Conservation (phyloP, 495 filamentous ascomycete species). For the Hypoxylon fuscum region DNA sequence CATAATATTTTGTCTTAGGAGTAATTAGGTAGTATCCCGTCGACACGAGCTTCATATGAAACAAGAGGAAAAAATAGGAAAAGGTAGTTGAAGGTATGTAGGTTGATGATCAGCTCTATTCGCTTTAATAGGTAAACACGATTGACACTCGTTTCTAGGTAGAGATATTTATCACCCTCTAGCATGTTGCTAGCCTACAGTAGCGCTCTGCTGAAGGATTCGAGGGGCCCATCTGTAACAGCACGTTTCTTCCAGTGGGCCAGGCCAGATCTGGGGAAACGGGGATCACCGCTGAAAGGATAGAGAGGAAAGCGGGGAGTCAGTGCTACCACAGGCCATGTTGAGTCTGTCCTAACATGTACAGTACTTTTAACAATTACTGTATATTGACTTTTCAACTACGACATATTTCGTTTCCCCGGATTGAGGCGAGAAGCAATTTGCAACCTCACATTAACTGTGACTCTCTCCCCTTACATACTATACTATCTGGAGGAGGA, state of each 20-base stretch:
- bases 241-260: slow-evolving; percentile 12
- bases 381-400: slow-evolving; percentile 18
- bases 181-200: not conserved
- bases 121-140: not conserved
- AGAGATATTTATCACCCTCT: slow-evolving; percentile 15
- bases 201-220: slow-evolving; percentile 7
- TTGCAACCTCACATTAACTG: not conserved
- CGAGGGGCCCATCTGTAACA: too few species aligned
- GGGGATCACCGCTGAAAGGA: slow-evolving; percentile 22
- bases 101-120: not conserved
- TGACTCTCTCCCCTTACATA: slow-evolving; percentile 9
- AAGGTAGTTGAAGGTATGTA: not conserved
- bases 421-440: slow-evolving; percentile 1
- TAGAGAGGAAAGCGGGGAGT: slow-evolving; percentile 15
- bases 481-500: not conserved
- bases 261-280: slow-evolving; percentile 25
- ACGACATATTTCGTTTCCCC: slow-evolving; percentile 1
- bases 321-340: too few species aligned
- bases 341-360: too few species aligned
- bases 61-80: not conserved
- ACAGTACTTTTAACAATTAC: slow-evolving; percentile 33
- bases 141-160: slow-evolving; percentile 5
- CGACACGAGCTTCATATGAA: not conserved
- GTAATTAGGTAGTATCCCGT: slow-evolving; percentile 15
- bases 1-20: slow-evolving; percentile 6